Conservation (phyloP, 106 monocot genomes). For the Phalaenopsis aphrodite region DNA sequence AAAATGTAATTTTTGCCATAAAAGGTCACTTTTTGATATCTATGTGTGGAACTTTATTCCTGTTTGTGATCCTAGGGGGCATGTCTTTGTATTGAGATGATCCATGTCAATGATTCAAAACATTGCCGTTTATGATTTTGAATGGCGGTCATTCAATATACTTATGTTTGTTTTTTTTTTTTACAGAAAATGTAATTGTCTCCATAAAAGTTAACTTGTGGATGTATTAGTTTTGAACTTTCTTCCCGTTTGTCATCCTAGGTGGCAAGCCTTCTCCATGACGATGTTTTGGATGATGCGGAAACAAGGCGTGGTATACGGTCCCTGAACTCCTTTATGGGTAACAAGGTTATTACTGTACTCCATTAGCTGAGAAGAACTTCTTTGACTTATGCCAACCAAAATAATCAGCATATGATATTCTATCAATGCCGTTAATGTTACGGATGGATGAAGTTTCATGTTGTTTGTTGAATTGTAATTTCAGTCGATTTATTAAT, state of each 20-base stretch:
- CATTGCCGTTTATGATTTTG: background rate
- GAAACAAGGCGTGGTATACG: conserved; percentile 84
- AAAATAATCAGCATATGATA: too few relatives aligned
- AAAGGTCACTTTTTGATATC: background rate
- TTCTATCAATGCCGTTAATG: too few relatives aligned
- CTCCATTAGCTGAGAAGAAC: too few relatives aligned
- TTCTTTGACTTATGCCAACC: too few relatives aligned
- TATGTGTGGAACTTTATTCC: background rate
- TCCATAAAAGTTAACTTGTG: background rate
- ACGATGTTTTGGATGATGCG: conserved; percentile 97
- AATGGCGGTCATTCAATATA: background rate
- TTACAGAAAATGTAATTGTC: background rate
- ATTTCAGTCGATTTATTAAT: too few relatives aligned
- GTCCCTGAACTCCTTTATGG: conserved; percentile 85
- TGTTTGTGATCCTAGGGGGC: conserved; percentile 50
- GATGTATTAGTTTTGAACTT: background rate
- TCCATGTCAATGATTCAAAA: conserved; percentile 52
- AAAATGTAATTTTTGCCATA: background rate
- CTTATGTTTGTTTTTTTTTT: too few relatives aligned
- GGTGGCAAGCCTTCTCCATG: conserved; percentile 96
- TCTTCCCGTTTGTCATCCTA: conserved; percentile 13
- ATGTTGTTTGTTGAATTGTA: too few relatives aligned
- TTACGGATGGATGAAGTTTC: too few relatives aligned
- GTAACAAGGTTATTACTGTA: conserved; percentile 60
- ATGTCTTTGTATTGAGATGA: conserved; percentile 75